Evolutionary conservation across 2,329 filamentous ascomycete species (phyloP).

Genomic region (Diaporthe vaccinii): DNA sequence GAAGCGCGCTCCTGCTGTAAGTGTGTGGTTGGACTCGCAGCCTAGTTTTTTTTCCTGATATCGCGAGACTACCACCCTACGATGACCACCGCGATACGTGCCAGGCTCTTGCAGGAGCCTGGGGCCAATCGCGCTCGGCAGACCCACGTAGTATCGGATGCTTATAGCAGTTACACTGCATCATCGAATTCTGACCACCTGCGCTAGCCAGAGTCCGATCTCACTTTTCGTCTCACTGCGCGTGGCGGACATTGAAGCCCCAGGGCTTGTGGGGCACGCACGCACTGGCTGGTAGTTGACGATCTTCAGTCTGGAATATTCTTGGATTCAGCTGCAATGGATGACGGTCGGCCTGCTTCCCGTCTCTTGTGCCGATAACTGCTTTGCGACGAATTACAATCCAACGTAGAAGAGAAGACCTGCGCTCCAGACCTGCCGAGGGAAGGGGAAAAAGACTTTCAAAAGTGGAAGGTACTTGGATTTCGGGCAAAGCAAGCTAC

Average conservation of each 20-base stretch:
- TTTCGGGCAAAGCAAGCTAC: conserved; percentile 37
- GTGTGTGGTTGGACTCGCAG: not conserved
- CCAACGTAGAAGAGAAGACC: not conserved
- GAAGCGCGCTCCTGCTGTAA: not conserved
- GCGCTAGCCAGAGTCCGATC: conserved; percentile 15
- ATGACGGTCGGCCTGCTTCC: not conserved
- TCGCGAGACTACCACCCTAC: not conserved
- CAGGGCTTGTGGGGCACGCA: not conserved
- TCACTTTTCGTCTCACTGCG: not conserved
- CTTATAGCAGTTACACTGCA: conserved; percentile 21
- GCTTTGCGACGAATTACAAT: not conserved
- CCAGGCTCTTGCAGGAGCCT: conserved; percentile 15
- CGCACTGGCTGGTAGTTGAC: not conserved
- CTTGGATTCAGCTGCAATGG: not conserved
- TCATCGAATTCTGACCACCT: conserved; percentile 26
- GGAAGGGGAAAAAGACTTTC: not conserved
- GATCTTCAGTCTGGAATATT: not conserved
- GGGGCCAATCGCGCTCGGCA: conserved; percentile 8
- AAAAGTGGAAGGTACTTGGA: conserved; percentile 18
- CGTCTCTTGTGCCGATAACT: not conserved
- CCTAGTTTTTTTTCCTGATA: not conserved
- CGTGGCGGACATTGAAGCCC: not conserved
- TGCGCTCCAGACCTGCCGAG: not conserved
- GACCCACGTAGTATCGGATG: conserved; percentile 25
- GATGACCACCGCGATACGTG: conserved; percentile 6